phyloP scores from a whole-genome alignment of 345 rosid genomes.

The Gossypium arboreum region DNA sequence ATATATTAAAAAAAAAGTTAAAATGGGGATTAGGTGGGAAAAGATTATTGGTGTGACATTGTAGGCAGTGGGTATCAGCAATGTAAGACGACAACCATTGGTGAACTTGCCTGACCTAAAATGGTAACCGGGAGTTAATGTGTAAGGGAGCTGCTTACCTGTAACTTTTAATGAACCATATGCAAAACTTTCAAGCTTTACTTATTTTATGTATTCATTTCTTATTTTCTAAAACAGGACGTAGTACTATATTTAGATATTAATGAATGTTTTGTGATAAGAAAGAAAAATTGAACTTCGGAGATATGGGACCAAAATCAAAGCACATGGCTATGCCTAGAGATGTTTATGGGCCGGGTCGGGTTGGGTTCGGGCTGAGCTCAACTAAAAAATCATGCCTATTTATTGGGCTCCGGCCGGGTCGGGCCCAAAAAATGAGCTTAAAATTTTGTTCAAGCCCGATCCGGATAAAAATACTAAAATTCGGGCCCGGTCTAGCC shows the following conservation, averaged over 20 bases:
- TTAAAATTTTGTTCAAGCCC: no score
- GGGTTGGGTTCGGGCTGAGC: no score
- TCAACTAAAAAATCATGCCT: no score
- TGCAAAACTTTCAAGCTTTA: neutral
- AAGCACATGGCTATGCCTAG: neutral
- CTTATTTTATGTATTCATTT: no score
- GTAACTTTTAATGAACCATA: neutral
- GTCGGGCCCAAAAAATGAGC: no score
- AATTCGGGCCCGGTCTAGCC: no score
- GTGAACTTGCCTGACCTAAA: neutral
- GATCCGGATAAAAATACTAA: no score
- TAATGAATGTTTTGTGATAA: no score
- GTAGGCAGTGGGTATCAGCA: neutral
- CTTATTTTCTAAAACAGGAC: no score
- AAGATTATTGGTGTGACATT: neutral
- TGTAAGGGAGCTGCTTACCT: neutral
- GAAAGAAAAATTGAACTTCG: neutral
- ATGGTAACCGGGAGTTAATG: slow-evolving; percentile 2
- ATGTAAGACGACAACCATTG: neutral
- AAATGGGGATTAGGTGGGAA: neutral
- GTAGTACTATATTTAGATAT: no score
- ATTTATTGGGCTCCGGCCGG: no score
- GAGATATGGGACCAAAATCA: neutral
- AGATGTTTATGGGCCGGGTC: no score
- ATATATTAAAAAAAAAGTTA: neutral